Conservation (phyloP, 345 rosid genomes). For the Durio zibethinus region DNA sequence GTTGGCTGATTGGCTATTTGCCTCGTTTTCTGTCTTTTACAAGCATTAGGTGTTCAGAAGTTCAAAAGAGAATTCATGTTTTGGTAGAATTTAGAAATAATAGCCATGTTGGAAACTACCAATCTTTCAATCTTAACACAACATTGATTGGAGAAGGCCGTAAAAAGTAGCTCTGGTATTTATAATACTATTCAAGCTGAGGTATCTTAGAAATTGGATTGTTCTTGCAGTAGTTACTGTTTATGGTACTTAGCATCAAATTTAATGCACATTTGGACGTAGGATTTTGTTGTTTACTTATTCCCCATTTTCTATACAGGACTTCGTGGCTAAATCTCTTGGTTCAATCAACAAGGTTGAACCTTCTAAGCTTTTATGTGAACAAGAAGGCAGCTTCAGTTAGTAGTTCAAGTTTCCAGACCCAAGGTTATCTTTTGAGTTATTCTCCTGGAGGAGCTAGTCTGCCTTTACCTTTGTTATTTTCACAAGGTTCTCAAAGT, state of each 20-base stretch:
- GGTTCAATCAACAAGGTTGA: slow-evolving; percentile 16
- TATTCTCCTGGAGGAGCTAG: slow-evolving; percentile 22
- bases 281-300: not conserved
- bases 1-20: slow-evolving; percentile 15
- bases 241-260: not conserved
- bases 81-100: slow-evolving; percentile 13
- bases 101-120: not conserved
- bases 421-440: slow-evolving; percentile 4
- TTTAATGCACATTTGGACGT: not conserved
- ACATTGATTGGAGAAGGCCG: slow-evolving; percentile 55
- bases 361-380: slow-evolving; percentile 6
- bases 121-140: slow-evolving; percentile 13
- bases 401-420: slow-evolving; percentile 23
- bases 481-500: slow-evolving; percentile 13
- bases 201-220: slow-evolving; percentile 25
- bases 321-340: slow-evolving; percentile 20
- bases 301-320: slow-evolving; percentile 21
- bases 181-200: slow-evolving; percentile 14
- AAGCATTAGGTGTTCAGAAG: slow-evolving; percentile 25
- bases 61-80: slow-evolving; percentile 13
- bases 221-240: not conserved
- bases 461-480: slow-evolving; percentile 20
- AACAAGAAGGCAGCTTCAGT: slow-evolving; percentile 21
- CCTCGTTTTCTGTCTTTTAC: slow-evolving; percentile 21
- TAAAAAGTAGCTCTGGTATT: slow-evolving; percentile 27